phyloP scores from a whole-genome alignment of 169 alveolate species.

The Cryptosporidium ryanae region DNA sequence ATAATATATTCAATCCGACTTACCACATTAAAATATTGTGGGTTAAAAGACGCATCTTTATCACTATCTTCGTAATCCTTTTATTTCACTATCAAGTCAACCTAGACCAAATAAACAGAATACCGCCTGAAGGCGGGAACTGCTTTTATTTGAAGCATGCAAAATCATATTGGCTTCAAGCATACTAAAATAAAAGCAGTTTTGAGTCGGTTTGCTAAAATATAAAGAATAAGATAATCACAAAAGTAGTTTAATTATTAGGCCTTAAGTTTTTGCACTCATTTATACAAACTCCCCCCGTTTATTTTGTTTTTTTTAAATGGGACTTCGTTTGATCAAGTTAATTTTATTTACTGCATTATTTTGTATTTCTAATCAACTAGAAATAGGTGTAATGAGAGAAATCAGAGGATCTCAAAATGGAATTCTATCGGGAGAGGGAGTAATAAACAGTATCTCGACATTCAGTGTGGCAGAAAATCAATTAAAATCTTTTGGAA shows the following conservation, averaged over 20 bases:
- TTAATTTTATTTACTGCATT: not conserved
- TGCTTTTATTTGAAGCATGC: not conserved
- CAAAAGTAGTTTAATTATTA: too few species aligned
- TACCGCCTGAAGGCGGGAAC: constrained; percentile 5
- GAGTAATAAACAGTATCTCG: constrained; percentile 1
- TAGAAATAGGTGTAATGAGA: constrained; percentile 34
- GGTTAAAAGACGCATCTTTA: constrained; percentile 77
- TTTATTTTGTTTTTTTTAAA: too few species aligned
- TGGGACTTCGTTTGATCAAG: too few species aligned
- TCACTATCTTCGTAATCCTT: not conserved
- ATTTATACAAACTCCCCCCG: too few species aligned
- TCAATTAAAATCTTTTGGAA: constrained; percentile 27
- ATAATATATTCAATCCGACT: not conserved
- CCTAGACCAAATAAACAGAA: too few species aligned
- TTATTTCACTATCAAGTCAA: too few species aligned
- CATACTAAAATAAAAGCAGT: too few species aligned
- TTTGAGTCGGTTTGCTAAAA: too few species aligned
- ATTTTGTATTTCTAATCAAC: constrained; percentile 6
- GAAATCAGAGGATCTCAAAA: constrained; percentile 6
- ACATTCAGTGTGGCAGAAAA: constrained; percentile 25
- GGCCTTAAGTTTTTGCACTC: too few species aligned
- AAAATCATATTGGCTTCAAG: not conserved
- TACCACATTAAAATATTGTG: constrained; percentile 78
- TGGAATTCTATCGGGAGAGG: constrained; percentile 2
- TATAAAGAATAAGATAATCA: too few species aligned